Conservation (phyloP, 208 protist species). For the Herpetomonas tarakana region DNA sequence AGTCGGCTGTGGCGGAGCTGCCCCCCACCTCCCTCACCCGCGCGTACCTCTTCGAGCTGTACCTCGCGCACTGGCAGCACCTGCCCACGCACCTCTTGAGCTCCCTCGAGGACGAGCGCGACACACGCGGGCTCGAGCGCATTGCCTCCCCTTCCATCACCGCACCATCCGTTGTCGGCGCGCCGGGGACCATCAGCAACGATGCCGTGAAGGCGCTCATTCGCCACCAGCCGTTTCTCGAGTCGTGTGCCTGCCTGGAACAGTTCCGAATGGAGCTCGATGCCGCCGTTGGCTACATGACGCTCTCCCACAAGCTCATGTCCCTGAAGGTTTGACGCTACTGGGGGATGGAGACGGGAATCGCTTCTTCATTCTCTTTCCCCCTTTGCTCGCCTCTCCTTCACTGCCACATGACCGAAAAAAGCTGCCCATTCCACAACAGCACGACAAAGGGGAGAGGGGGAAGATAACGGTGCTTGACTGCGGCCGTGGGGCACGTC, state of each 20-base stretch:
- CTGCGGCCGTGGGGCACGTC: no score
- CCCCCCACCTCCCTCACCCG: background rate
- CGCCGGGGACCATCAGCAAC: constrained; percentile 12
- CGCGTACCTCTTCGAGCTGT: background rate
- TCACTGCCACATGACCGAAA: no score
- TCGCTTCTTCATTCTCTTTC: no score
- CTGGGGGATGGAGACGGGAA: no score
- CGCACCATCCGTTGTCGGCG: background rate
- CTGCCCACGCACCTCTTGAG: background rate
- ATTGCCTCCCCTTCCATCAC: background rate
- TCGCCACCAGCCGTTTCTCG: constrained; percentile 34
- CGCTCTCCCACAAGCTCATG: constrained; percentile 66
- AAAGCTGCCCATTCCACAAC: no score
- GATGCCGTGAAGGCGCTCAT: constrained; percentile 28
- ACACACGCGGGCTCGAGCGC: background rate
- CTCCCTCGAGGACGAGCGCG: background rate
- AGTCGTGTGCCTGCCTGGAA: constrained; percentile 56
- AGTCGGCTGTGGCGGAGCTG: background rate
- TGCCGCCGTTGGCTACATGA: constrained; percentile 56
- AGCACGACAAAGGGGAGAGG: no score
- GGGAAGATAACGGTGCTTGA: no score
- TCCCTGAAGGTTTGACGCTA: constrained; percentile 15
- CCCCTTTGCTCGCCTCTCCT: no score
- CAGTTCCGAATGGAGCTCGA: constrained; percentile 61
- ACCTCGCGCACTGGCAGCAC: background rate